Percentiles rank a stretch among this genome's conserved stretches.
Conservation (phyloP, 1,139 yeast genomes). For the Suhomyces chickasaworum region DNA sequence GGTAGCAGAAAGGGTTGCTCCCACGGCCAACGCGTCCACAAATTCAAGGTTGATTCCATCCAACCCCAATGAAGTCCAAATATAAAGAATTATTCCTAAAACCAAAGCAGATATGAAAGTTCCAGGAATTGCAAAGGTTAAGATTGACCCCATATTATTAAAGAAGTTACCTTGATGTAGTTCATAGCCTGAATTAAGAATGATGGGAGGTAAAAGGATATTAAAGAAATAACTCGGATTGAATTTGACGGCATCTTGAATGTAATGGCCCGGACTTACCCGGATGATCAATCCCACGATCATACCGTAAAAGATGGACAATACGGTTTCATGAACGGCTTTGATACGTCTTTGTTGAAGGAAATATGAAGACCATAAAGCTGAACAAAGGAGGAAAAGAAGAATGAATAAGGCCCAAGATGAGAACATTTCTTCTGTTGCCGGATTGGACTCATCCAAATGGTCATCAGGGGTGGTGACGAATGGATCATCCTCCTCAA, state of each 20-base stretch:
- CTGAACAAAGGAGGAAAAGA: conserved; percentile 75
- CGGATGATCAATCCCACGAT: conserved; percentile 89
- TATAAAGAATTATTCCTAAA: conserved; percentile 76
- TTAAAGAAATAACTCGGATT: conserved; percentile 94
- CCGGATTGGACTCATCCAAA: conserved; percentile 72
- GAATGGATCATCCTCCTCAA: conserved; percentile 48
- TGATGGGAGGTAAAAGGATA: conserved; percentile 91
- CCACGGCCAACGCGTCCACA: conserved; percentile 95
- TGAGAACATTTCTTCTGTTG: conserved; percentile 93
- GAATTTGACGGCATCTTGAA: conserved; percentile 95
- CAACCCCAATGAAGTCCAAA: conserved; percentile 90
- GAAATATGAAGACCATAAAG: conserved; percentile 94
- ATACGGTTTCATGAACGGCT: conserved; percentile 94
- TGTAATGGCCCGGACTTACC: conserved; percentile 91
- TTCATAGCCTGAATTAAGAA: conserved; percentile 94
- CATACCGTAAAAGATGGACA: conserved; percentile 96
- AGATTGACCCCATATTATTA: conserved; percentile 84
- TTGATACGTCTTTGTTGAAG: conserved; percentile 88
- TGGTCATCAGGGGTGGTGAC: conserved; percentile 56
- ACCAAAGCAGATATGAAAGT: conserved; percentile 91
- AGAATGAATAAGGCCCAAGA: conserved; percentile 96
- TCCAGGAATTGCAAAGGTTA: conserved; percentile 96
- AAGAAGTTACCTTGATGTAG: conserved; percentile 94
- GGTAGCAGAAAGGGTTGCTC: conserved; percentile 96
- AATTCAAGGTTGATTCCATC: conserved; percentile 88